A percentile compares a stretch with the other conserved stretches of the same genome.
These are phyloP conservation scores for Monilinia fructigena DNA, from an alignment of 2,329 filamentous ascomycete species.

Conservation along the genomic window DNA sequence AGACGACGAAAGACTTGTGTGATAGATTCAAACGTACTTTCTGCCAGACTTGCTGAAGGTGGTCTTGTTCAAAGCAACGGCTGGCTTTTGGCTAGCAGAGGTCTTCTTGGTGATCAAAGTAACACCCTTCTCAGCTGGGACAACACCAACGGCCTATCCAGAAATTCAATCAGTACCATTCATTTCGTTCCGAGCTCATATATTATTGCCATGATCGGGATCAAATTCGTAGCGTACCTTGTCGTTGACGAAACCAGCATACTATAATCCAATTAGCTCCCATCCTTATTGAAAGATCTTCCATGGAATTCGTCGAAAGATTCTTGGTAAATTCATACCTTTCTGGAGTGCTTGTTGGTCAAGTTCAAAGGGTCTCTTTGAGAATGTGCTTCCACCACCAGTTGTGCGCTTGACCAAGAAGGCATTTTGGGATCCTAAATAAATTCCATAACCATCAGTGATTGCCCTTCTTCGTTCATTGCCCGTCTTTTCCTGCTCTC, in stretches of 20 bases:
- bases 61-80: conserved; percentile 60
- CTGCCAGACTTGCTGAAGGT: conserved; percentile 73
- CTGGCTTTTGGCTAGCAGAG: conserved; percentile 70
- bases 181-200: conserved; percentile 12
- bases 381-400: conserved; percentile 82
- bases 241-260: conserved; percentile 89
- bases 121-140: conserved; percentile 72
- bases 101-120: conserved; percentile 82
- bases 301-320: background rate
- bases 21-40: conserved; percentile 60
- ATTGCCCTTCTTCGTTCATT: background rate
- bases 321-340: conserved; percentile 56
- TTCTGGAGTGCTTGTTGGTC: conserved; percentile 85
- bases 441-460: conserved; percentile 23
- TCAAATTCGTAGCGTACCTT: conserved; percentile 62
- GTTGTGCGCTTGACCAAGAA: conserved; percentile 88
- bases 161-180: conserved; percentile 28
- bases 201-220: background rate
- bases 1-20: background rate
- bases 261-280: conserved; percentile 50
- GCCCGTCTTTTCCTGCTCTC: background rate
- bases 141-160: conserved; percentile 72
- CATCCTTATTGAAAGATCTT: background rate
- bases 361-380: conserved; percentile 92
- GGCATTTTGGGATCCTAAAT: conserved; percentile 77